phyloP scores from a whole-genome alignment of 148 eudicot species.

The Heliosperma pusillum region DNA sequence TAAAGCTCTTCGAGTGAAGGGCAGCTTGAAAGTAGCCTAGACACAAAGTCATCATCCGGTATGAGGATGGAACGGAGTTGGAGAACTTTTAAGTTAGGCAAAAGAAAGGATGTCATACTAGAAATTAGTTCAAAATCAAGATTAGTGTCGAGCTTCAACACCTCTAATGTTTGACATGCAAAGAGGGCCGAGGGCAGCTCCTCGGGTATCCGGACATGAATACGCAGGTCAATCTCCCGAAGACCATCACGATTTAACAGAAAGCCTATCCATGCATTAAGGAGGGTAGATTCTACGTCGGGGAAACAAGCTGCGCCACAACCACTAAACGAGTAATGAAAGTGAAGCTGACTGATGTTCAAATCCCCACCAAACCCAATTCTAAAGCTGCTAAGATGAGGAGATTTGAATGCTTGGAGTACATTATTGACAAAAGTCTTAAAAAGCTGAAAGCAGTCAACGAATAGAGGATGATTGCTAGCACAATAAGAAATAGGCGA shows the following conservation, averaged over 20 bases:
- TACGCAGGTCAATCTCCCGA: conserved; percentile 1
- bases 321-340: background rate
- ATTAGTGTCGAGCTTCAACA: conserved; percentile 11
- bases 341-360: too few species aligned
- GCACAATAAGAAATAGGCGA: background rate
- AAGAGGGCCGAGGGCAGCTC: background rate
- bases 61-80: background rate
- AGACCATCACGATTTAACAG: background rate
- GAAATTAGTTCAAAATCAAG: conserved; percentile 10
- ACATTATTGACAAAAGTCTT: background rate
- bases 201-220: background rate
- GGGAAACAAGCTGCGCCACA: background rate
- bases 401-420: conserved; percentile 1
- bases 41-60: conserved; percentile 9
- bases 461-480: background rate
- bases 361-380: background rate
- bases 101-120: conserved; percentile 10
- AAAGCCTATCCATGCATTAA: background rate
- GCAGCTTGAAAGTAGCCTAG: conserved; percentile 16
- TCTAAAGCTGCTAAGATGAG: conserved; percentile 15
- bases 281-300: background rate
- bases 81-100: conserved; percentile 20
- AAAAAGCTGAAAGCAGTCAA: background rate
- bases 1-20: conserved; percentile 25
- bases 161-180: background rate